Evolutionary conservation across 495 filamentous ascomycete genomes (phyloP).

Genomic region (Hypoxylon rickii): DNA sequence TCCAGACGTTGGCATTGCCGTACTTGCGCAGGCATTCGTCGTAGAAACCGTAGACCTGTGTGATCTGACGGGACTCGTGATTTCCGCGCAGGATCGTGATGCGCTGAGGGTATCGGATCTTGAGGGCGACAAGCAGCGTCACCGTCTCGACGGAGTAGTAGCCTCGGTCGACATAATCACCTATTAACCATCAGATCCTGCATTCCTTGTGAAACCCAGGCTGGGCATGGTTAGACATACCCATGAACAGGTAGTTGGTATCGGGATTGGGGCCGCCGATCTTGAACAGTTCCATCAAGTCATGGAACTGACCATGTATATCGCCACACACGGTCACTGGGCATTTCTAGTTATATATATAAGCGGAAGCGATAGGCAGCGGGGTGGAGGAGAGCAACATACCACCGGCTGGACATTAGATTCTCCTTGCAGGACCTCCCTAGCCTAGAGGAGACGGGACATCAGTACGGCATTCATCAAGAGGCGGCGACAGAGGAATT

Average conservation of each 20-base stretch:
- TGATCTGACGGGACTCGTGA: constrained; percentile 97
- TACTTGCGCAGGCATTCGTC: constrained; percentile 98
- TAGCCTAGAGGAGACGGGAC: constrained; percentile 61
- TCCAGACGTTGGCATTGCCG: constrained; percentile 99
- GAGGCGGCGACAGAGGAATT: constrained; percentile 23
- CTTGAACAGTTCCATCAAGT: constrained; percentile 93
- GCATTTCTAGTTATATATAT: constrained; percentile 70
- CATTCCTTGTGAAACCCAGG: neutral
- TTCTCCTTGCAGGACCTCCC: constrained; percentile 95
- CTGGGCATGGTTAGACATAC: constrained; percentile 50
- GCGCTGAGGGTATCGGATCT: constrained; percentile 94
- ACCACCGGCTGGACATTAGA: constrained; percentile 99
- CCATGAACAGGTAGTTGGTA: constrained; percentile 96
- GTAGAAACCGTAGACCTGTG: constrained; percentile 97
- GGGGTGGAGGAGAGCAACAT: constrained; percentile 48
- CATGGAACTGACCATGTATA: constrained; percentile 93
- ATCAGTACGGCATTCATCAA: constrained; percentile 13
- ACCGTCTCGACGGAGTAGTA: constrained; percentile 98
- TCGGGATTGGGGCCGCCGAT: constrained; percentile 91
- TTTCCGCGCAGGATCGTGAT: constrained; percentile 97
- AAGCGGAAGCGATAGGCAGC: constrained; percentile 23
- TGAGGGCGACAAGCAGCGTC: constrained; percentile 89
- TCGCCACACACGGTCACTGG: constrained; percentile 93
- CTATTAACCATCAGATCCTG: constrained; percentile 48
- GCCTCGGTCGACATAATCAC: constrained; percentile 95